Percentiles rank a stretch among this genome's conserved stretches.
These are phyloP conservation scores for Verbena officinalis DNA, from an alignment of 257 asterid genomes.

Conservation along the genomic window DNA sequence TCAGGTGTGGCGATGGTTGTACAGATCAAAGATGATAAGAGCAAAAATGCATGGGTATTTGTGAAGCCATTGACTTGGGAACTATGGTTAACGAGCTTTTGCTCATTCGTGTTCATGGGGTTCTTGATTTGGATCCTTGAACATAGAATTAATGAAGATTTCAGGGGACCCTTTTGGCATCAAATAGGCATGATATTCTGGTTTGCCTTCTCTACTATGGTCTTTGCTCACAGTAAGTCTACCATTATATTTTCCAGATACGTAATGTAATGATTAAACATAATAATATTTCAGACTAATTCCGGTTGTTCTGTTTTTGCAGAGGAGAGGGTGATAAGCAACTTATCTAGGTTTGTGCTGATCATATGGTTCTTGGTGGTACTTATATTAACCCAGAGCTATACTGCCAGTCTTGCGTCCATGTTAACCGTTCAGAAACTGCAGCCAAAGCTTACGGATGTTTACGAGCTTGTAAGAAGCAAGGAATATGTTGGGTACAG, in stretches of 20 bases:
- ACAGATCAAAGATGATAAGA: constrained; percentile 19
- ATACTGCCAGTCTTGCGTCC: constrained; percentile 43
- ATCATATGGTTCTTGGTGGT: constrained; percentile 49
- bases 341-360: constrained; percentile 37
- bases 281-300: constrained; percentile 14
- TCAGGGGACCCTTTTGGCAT: constrained; percentile 28
- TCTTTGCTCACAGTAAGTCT: constrained; percentile 41
- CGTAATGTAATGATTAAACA: neutral
- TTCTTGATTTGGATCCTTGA: constrained; percentile 35
- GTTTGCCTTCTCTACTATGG: constrained; percentile 57
- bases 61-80: constrained; percentile 37
- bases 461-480: constrained; percentile 30
- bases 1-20: constrained; percentile 37
- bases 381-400: constrained; percentile 45
- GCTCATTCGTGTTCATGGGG: constrained; percentile 30
- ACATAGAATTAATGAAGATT: constrained; percentile 32
- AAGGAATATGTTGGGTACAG: constrained; percentile 36
- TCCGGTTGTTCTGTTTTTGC: constrained; percentile 22
- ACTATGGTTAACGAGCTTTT: constrained; percentile 32
- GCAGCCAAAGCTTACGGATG: constrained; percentile 35
- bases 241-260: neutral
- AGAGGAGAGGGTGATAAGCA: constrained; percentile 40
- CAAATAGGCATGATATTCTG: constrained; percentile 52
- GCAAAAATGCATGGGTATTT: constrained; percentile 34
- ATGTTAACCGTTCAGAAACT: constrained; percentile 43